These are phyloP conservation scores for Phyllosticta paracitricarpa DNA, from an alignment of 2,329 filamentous ascomycete species.

Conservation along the genomic window DNA sequence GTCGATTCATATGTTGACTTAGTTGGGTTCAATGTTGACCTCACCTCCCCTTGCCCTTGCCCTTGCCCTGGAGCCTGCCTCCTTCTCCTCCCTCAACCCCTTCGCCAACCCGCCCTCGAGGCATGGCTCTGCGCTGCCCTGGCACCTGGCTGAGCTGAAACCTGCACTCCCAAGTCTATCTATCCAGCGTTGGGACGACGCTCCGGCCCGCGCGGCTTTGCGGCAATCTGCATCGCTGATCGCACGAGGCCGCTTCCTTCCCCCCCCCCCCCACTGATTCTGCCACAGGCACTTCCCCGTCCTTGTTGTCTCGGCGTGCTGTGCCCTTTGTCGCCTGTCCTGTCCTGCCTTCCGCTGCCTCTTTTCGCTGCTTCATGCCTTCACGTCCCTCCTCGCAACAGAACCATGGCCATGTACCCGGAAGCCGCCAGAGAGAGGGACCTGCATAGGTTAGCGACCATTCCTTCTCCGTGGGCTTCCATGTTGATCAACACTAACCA, in stretches of 20 bases:
- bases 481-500: neutral
- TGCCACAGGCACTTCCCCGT: neutral
- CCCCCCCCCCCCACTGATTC: neutral
- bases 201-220: neutral
- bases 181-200: neutral
- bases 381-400: neutral
- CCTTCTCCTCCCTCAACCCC: neutral
- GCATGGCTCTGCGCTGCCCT: too few relatives aligned
- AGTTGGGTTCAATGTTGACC: too few relatives aligned
- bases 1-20: too few relatives aligned
- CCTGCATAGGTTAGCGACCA: conserved; percentile 9
- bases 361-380: neutral
- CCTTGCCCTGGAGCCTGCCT: too few relatives aligned
- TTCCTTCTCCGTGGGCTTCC: neutral
- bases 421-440: conserved; percentile 12
- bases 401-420: conserved; percentile 6
- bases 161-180: neutral
- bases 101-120: neutral
- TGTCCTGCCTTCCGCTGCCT: neutral
- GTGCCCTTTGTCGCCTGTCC: neutral
- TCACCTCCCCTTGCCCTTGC: too few relatives aligned
- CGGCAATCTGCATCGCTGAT: neutral
- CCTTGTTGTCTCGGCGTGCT: neutral
- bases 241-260: too few relatives aligned
- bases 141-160: too few relatives aligned